Conservation (phyloP, 2,329 filamentous ascomycete species). For the Stagonosporopsis chrysanthemi region DNA sequence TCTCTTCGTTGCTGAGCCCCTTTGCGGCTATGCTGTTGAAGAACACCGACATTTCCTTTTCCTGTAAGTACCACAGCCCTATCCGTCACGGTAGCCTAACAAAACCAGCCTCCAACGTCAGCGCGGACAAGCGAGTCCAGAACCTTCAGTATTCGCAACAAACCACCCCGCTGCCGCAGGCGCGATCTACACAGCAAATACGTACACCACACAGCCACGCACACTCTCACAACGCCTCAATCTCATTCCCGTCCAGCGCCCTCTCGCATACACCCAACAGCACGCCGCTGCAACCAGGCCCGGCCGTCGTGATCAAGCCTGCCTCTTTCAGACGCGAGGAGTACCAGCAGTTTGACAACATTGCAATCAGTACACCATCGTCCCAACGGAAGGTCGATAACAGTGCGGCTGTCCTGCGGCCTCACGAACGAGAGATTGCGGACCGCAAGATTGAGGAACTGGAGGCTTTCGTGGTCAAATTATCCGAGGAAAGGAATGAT, state of each 20-base stretch:
- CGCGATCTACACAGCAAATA: slow-evolving; percentile 17
- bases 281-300: slow-evolving; percentile 38
- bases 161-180: slow-evolving; percentile 20
- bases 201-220: slow-evolving; percentile 24
- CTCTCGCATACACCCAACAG: slow-evolving; percentile 24
- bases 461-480: slow-evolving; percentile 70
- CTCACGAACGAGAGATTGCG: slow-evolving; percentile 83
- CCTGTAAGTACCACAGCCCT: slow-evolving; percentile 31
- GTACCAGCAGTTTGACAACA: slow-evolving; percentile 50
- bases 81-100: slow-evolving; percentile 20
- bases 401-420: slow-evolving; percentile 65
- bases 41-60: slow-evolving; percentile 48
- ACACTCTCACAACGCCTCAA: slow-evolving; percentile 24
- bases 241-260: slow-evolving; percentile 25
- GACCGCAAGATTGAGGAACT: slow-evolving; percentile 77
- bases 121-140: slow-evolving; percentile 20
- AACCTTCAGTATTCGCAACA: slow-evolving; percentile 21
- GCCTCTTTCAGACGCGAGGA: slow-evolving; percentile 52
- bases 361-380: slow-evolving; percentile 38
- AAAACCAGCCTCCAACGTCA: slow-evolving; percentile 25
- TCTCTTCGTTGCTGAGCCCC: slow-evolving; percentile 52
- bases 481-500: slow-evolving; percentile 81
- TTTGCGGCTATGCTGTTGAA: slow-evolving; percentile 64
- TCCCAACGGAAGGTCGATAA: slow-evolving; percentile 65
- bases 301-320: slow-evolving; percentile 59